Evolutionary conservation across 2,329 filamentous ascomycete genomes (phyloP), one percentile per base, ranked within the genome.

Genomic region (Amauroascus verrucosus): DNA sequence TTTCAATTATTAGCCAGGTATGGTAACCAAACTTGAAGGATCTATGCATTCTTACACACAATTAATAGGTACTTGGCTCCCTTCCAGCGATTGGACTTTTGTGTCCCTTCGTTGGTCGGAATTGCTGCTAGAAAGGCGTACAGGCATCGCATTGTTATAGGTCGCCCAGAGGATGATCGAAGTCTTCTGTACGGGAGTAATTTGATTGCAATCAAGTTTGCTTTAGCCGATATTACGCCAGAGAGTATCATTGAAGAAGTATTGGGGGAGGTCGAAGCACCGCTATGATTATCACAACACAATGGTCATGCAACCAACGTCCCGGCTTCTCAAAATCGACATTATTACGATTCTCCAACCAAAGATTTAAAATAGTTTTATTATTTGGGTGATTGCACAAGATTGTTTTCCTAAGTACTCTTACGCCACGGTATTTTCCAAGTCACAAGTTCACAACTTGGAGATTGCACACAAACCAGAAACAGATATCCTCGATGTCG

Each of bases 131-230:
- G 81, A 56, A 97, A 97, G 71, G 79, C 95, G 22, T 98, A 95
- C 64, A 77, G 85, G 16, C 93, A 98, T 70, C 83, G 89, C 7
- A 82, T 98, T 30, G 70, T 79, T 13, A 78, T 96, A 53, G 81
- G 85, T 0, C 70, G 72, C 1, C 78, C 87, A 0, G 78, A 81
- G 57, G 80, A 82, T 54, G 93, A 97, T 71, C 78, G 89, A 46
- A 96, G 89, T 66, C 78, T 95, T 74, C 88, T 95, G 67, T 98
- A 94, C 82, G 93, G 93, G 0, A 96, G 91, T 67, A 82, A 85
- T 51, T 60, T 85, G 0, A 75, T 78, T 28, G 85, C 86, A 3
- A 80, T 96, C 1, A 75, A 79, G 58, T 75, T 77, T 14, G 60
- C 89, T 47, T 70, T 96, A 1, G 80, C 84, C 2, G 74, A 74